Conservation (phyloP, 2,329 filamentous ascomycete genomes). For the Clonostachys solani region DNA sequence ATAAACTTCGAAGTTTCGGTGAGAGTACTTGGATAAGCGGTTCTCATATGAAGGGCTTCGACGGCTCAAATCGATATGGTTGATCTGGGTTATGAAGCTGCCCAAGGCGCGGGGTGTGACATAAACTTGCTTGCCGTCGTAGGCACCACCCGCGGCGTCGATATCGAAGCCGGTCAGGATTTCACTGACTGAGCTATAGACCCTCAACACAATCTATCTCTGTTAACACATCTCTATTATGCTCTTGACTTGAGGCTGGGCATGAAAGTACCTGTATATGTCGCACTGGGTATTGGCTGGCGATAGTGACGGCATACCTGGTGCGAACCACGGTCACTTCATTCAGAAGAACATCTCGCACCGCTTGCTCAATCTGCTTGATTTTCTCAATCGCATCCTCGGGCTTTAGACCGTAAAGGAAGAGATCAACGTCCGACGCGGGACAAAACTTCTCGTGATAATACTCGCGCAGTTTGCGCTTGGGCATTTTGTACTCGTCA, state of each 20-base stretch:
- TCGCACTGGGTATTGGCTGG: slow-evolving; percentile 75
- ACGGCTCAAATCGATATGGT: slow-evolving; percentile 73
- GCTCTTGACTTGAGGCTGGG: not conserved
- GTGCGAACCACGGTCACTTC: slow-evolving; percentile 82
- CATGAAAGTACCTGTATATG: slow-evolving; percentile 57
- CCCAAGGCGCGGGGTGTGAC: slow-evolving; percentile 71
- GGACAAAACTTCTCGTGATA: slow-evolving; percentile 80
- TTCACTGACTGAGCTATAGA: slow-evolving; percentile 80
- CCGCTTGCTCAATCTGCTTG: slow-evolving; percentile 68
- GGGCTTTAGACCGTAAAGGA: slow-evolving; percentile 75
- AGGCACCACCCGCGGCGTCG: slow-evolving; percentile 77
- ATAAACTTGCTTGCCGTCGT: slow-evolving; percentile 76
- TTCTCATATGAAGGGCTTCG: slow-evolving; percentile 87
- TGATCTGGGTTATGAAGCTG: slow-evolving; percentile 78
- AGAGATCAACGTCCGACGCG: slow-evolving; percentile 83
- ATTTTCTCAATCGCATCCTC: slow-evolving; percentile 80
- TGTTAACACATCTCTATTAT: not conserved
- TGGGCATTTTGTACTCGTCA: slow-evolving; percentile 54
- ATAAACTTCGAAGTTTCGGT: slow-evolving; percentile 81
- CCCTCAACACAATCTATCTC: slow-evolving; percentile 70
- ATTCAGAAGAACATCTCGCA: slow-evolving; percentile 74
- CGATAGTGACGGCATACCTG: slow-evolving; percentile 84
- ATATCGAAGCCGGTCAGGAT: slow-evolving; percentile 88
- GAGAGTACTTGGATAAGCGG: slow-evolving; percentile 79
- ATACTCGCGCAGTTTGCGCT: slow-evolving; percentile 63